phyloP scores from a whole-genome alignment of 192 early-diverging fungal genomes.

The Diversispora eburnea region DNA sequence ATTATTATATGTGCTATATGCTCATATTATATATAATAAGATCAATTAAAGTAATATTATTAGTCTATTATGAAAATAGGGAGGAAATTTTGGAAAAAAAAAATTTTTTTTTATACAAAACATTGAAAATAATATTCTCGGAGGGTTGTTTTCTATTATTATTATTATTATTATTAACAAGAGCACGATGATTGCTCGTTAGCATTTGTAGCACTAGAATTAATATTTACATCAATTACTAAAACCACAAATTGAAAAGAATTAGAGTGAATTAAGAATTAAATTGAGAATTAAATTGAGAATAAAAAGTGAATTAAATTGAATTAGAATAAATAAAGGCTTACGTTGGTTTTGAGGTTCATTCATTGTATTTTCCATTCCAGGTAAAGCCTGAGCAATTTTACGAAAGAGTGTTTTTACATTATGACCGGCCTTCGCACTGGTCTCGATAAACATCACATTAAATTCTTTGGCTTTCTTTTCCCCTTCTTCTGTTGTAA shows the following conservation, averaged over 20 bases:
- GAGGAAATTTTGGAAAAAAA: no score
- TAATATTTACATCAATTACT: slow-evolving; percentile 56
- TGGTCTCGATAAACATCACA: slow-evolving; percentile 99
- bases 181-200: no score
- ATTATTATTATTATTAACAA: no score
- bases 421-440: slow-evolving; percentile 98
- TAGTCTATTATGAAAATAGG: no score
- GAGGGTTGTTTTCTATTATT: no score
- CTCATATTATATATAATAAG: no score
- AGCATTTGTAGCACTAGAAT: slow-evolving; percentile 30
- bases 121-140: no score
- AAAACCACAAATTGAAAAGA: slow-evolving; percentile 2
- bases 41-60: no score
- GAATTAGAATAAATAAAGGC: neutral
- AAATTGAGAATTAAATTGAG: neutral
- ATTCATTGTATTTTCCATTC: slow-evolving; percentile 67
- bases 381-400: slow-evolving; percentile 88
- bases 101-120: no score
- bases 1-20: no score
- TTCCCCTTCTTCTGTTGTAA: slow-evolving; percentile 96
- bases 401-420: slow-evolving; percentile 97
- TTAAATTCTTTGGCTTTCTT: slow-evolving; percentile 95
- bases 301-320: neutral
- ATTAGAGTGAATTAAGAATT: neutral
- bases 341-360: slow-evolving; percentile 44